These are phyloP conservation scores for Cetradonia linearis DNA, from an alignment of 495 filamentous ascomycete genomes.

Conservation along the genomic window DNA sequence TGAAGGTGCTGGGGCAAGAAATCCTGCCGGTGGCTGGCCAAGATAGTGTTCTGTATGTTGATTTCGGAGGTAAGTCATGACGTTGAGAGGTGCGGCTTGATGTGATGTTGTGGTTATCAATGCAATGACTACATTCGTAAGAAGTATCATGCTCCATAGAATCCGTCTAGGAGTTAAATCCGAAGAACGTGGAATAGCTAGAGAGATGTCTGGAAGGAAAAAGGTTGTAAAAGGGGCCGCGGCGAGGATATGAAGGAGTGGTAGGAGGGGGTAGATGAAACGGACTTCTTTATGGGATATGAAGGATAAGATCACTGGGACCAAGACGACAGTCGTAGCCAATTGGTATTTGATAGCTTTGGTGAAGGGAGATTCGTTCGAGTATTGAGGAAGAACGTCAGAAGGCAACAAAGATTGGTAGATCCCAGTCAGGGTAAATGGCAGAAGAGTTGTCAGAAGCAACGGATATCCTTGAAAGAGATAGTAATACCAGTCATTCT, in stretches of 20 bases:
- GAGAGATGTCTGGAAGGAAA: conserved; percentile 43
- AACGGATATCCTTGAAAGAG: conserved; percentile 80
- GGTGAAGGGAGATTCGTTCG: conserved; percentile 32
- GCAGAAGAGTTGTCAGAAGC: conserved; percentile 72
- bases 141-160: conserved; percentile 47
- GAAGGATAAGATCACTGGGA: conserved; percentile 55
- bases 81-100: conserved; percentile 63
- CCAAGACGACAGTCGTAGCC: conserved; percentile 47
- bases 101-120: conserved; percentile 66
- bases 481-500: conserved; percentile 88
- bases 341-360: conserved; percentile 46
- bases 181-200: conserved; percentile 22
- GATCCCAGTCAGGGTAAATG: conserved; percentile 59
- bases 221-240: conserved; percentile 56
- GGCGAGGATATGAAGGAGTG: conserved; percentile 69
- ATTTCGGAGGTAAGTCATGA: conserved; percentile 61
- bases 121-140: conserved; percentile 60
- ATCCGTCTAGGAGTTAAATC: conserved; percentile 24
- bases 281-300: conserved; percentile 96
- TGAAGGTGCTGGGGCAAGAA: conserved; percentile 19
- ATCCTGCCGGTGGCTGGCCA: conserved; percentile 10
- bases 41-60: conserved; percentile 51
- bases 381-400: conserved; percentile 24
- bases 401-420: conserved; percentile 39
- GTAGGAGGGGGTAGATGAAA: conserved; percentile 90